phyloP scores from a whole-genome alignment of 371 early-diverging fungal genomes.

The Neoconidiobolus thromboides region DNA sequence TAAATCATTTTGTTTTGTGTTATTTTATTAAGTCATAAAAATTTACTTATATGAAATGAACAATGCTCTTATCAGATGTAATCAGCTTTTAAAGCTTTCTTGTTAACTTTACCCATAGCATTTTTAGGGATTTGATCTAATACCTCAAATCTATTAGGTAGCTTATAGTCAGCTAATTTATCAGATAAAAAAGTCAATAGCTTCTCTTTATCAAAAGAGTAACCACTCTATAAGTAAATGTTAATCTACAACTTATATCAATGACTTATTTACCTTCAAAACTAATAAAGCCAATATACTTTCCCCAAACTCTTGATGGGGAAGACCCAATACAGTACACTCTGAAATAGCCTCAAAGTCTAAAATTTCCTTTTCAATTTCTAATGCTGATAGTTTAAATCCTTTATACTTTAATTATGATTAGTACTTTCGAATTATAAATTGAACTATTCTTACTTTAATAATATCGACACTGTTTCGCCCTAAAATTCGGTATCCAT shows the following conservation, averaged over 20 bases:
- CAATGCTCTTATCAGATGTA: too few relatives aligned
- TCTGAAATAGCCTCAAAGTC: conserved; percentile 35
- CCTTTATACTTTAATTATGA: conserved; percentile 38
- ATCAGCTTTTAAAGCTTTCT: conserved; percentile 22
- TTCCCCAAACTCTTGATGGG: conserved; percentile 61
- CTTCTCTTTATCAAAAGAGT: not conserved
- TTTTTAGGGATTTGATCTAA: conserved; percentile 51
- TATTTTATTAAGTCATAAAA: too few relatives aligned
- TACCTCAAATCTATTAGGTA: conserved; percentile 29
- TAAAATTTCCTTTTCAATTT: conserved; percentile 62
- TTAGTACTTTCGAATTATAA: not conserved
- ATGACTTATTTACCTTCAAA: not conserved
- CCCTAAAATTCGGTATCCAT: conserved; percentile 50
- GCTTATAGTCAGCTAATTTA: conserved; percentile 49
- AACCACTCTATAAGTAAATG: not conserved
- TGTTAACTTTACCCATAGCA: conserved; percentile 79
- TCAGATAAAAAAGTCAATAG: not conserved
- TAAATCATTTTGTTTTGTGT: too few relatives aligned
- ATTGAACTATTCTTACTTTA: conserved; percentile 23
- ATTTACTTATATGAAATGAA: too few relatives aligned
- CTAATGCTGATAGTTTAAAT: conserved; percentile 68
- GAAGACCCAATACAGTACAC: conserved; percentile 54
- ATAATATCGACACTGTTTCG: conserved; percentile 67
- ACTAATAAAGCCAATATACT: conserved; percentile 38
- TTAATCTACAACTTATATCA: not conserved